Base-by-base conservation (phyloP, 192 early-diverging fungal genomes). In the Backusella australiensis region DNA sequence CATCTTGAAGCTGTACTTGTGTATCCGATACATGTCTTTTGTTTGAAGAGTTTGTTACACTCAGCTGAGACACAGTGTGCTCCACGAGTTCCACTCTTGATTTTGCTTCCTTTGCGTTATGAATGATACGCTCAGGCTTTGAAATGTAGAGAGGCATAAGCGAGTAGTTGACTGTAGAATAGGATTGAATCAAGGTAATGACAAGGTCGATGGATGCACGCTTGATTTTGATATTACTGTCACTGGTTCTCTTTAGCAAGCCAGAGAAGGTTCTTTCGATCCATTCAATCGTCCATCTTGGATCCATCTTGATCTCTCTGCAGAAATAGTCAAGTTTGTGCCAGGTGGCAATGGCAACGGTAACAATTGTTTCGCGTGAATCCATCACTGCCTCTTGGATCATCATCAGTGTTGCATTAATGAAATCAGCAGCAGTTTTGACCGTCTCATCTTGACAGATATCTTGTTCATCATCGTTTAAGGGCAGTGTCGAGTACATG, bases 361-460 rank as follows among this genome's bases (percentile, higher is more conserved):
- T 56, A 56, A 77, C 76, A 34, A 77, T 68, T 1, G 53, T 7
- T 72, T 77, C 76, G 23, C 76, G 32, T 39, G 76, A 77, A 42
- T 77, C 76, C 76, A 77, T 77, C 12, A 77, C 69, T 5, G 70
- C 76, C 42, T 77, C 76, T 66, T 77, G 76, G 14, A 77, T 65
- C 67, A 77, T 68, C 76, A 77, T 71, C 5, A 77, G 15, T 32
- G 49, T 39, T 9, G 69, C 76, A 59, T 69, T 77, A 4, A 77
- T 39, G 17, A 77, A 77, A 32, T 59, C 52, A 35, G 52, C 35
- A 6, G 42, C 39, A 7, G 26, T 23, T 71, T 29, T 23, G 32
- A 44, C 17, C 0, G 42, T 49, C 3, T 39, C 26, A 32, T 71
- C 70, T 7, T 44, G 21, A 9, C 14, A 21, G 12, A 49, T 44